Conservation (phyloP, 495 filamentous ascomycete genomes). For the Aspergillus steynii region DNA sequence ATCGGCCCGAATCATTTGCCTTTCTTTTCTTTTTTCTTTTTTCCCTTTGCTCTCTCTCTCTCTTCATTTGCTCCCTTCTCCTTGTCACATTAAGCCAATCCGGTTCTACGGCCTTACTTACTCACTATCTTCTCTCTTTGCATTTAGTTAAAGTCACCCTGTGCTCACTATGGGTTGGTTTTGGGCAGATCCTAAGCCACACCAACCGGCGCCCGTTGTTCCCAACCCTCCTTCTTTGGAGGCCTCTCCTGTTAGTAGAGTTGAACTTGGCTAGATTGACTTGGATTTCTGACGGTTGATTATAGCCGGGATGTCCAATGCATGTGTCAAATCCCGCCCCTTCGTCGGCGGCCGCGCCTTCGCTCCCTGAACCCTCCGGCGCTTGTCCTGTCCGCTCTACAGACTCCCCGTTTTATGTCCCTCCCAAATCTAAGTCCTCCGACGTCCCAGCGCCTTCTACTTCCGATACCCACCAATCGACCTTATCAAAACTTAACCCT, state of each 20-base stretch:
- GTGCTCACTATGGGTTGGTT: conserved; percentile 85
- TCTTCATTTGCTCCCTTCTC: neutral
- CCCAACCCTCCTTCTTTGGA: conserved; percentile 43
- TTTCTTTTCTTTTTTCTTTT: conserved; percentile 4
- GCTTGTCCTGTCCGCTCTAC: conserved; percentile 54
- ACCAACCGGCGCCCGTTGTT: conserved; percentile 35
- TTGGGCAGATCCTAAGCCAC: conserved; percentile 74
- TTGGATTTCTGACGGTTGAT: conserved; percentile 34
- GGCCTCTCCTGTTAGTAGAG: conserved; percentile 63
- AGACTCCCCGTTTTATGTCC: conserved; percentile 44
- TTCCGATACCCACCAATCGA: conserved; percentile 36
- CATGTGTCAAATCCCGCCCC: conserved; percentile 57
- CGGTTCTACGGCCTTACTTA: neutral
- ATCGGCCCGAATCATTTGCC: neutral
- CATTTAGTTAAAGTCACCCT: neutral
- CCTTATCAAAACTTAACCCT: conserved; percentile 78
- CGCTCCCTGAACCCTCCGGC: conserved; percentile 41
- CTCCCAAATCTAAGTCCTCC: conserved; percentile 29
- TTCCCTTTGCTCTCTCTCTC: neutral
- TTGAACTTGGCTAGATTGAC: neutral
- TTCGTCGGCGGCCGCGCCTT: conserved; percentile 44
- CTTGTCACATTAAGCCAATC: neutral
- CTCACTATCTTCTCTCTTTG: neutral
- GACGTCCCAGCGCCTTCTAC: conserved; percentile 27
- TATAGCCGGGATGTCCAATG: conserved; percentile 88